phyloP scores from a whole-genome alignment of 352 stramenopile species.

The Pythium phragmiticola region DNA sequence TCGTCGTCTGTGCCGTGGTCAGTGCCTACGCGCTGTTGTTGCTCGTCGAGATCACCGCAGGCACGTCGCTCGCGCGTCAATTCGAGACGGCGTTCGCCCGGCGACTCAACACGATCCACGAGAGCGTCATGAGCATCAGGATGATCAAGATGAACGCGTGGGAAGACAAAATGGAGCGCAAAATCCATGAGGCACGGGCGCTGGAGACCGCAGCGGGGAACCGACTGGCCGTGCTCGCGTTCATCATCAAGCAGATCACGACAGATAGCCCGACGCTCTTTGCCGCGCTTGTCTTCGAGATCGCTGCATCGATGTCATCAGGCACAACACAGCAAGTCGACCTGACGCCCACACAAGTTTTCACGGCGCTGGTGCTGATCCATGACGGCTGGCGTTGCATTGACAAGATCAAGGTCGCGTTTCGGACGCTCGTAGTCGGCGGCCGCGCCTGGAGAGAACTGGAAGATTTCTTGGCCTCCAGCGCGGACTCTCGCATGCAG shows the following conservation, averaged over 20 bases:
- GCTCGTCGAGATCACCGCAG: not conserved
- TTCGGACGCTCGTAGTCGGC: too few relatives aligned
- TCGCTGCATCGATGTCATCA: not conserved
- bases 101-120: conserved; percentile 8
- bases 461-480: too few relatives aligned
- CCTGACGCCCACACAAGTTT: not conserved
- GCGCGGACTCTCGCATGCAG: too few relatives aligned
- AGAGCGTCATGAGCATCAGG: conserved; percentile 14
- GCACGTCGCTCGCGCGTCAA: not conserved
- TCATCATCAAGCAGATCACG: too few relatives aligned
- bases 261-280: not conserved
- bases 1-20: not conserved
- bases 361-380: not conserved
- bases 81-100: not conserved
- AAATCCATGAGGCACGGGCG: conserved; percentile 6
- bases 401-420: too few relatives aligned
- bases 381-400: not conserved
- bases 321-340: too few relatives aligned
- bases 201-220: not conserved
- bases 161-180: conserved; percentile 15
- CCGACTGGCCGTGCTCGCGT: too few relatives aligned
- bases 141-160: conserved; percentile 19
- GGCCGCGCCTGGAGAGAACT: not conserved
- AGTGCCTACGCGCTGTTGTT: not conserved
- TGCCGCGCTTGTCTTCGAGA: not conserved